Conservation (phyloP, 2,329 filamentous ascomycete genomes). For the Colletotrichum chlorophyti region DNA sequence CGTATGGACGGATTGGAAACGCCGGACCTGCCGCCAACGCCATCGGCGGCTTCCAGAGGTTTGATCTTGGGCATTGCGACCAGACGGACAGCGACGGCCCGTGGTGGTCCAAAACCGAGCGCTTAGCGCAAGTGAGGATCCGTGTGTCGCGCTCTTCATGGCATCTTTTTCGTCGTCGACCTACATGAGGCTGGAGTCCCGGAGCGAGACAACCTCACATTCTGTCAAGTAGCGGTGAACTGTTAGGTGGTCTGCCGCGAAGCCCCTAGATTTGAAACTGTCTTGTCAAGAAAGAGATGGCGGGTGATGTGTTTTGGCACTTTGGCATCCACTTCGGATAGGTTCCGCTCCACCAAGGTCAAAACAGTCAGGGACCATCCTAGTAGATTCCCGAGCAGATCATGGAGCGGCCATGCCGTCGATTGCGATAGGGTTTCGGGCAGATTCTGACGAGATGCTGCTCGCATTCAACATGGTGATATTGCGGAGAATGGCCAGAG, state of each 20-base stretch:
- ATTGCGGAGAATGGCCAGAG: no score
- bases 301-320: not conserved
- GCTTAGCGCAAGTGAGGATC: not conserved
- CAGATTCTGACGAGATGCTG: no score
- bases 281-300: not conserved
- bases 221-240: not conserved
- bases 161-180: not conserved
- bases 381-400: not conserved
- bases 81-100: conserved; percentile 1
- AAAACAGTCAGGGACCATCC: not conserved
- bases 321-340: not conserved
- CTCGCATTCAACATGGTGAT: not conserved
- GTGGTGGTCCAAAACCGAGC: not conserved
- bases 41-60: not conserved
- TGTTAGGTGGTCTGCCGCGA: not conserved
- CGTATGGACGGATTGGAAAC: conserved; percentile 1
- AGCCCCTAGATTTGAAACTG: not conserved
- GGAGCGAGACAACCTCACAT: not conserved
- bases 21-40: not conserved
- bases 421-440: not conserved
- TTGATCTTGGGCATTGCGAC: not conserved
- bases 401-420: not conserved
- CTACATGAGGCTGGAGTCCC: no score
- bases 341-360: not conserved
- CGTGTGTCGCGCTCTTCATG: conserved; percentile 8